phyloP scores from a whole-genome alignment of 2,329 filamentous ascomycete species.

The Lachnellula hyalina region DNA sequence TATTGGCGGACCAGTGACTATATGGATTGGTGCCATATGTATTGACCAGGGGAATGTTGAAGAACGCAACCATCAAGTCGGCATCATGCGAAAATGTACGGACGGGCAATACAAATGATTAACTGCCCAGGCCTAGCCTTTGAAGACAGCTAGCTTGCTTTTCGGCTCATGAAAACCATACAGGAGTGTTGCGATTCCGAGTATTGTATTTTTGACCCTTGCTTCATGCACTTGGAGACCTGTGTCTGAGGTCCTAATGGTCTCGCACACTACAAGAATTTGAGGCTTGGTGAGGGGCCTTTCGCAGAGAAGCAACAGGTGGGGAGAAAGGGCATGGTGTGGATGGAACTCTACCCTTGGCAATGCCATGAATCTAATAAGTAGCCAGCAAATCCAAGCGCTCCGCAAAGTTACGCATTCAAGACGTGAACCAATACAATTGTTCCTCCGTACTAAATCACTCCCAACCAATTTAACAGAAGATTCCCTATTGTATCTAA shows the following conservation, averaged over 20 bases:
- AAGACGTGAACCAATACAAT: no score
- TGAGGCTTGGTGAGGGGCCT: background rate
- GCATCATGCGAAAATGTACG: background rate
- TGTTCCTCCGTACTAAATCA: no score
- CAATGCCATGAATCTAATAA: no score
- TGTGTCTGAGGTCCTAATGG: background rate
- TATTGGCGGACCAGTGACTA: background rate
- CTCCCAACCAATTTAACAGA: no score
- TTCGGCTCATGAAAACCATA: background rate
- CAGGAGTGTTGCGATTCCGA: background rate
- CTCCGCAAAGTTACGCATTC: no score
- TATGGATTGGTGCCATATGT: background rate
- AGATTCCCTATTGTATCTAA: no score
- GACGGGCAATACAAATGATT: background rate
- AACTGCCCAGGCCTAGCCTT: background rate
- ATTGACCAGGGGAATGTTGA: background rate
- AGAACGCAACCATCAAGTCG: background rate
- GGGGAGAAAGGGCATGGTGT: no score
- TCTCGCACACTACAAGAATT: background rate
- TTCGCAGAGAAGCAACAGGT: background rate
- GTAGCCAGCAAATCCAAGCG: no score
- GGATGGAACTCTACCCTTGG: no score
- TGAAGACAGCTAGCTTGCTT: background rate
- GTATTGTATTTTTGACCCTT: background rate
- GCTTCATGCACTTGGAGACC: background rate